These are phyloP conservation scores for Termitomyces heimii DNA, from an alignment of 768 basidiomycete species.

Conservation along the genomic window DNA sequence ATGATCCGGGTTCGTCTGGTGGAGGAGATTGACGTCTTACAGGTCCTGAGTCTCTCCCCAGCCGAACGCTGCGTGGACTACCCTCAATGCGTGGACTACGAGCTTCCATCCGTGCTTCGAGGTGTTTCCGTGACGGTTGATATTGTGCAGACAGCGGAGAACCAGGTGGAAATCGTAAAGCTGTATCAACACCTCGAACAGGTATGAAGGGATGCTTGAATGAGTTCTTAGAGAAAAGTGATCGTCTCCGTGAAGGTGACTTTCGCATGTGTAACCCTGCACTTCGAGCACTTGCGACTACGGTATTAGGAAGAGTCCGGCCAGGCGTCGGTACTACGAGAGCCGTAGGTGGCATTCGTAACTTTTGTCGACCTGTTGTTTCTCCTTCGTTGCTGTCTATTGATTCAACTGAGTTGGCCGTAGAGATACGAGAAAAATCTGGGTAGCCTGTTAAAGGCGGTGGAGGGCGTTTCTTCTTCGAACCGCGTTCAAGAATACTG, in stretches of 20 bases:
- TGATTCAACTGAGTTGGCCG: constrained; percentile 5
- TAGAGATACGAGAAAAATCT: constrained; percentile 9
- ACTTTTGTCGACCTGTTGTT: constrained; percentile 4
- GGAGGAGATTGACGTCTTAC: constrained; percentile 8
- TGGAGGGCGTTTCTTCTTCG: constrained; percentile 17
- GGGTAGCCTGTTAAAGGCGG: constrained; percentile 13
- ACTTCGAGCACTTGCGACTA: constrained; percentile 17
- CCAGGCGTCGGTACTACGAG: constrained; percentile 18
- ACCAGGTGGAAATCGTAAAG: constrained; percentile 17
- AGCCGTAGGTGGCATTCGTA: constrained; percentile 17
- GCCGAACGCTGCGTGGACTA: constrained; percentile 8
- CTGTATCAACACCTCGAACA: constrained; percentile 22
- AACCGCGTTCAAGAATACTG: constrained; percentile 28
- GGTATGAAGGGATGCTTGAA: constrained; percentile 35
- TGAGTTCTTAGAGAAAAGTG: constrained; percentile 23
- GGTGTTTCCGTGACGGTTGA: constrained; percentile 17
- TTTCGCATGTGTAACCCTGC: constrained; percentile 18
- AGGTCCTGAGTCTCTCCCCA: neutral
- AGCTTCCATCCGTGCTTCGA: constrained; percentile 15
- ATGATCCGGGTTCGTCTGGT: constrained; percentile 7
- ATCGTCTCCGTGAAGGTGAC: constrained; percentile 26
- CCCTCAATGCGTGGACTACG: constrained; percentile 11
- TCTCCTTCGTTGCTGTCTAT: constrained; percentile 3
- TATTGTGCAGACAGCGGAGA: constrained; percentile 14
- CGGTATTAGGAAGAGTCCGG: constrained; percentile 16